Evolutionary conservation across 208 protist genomes (phyloP).

Genomic region (Histomonas meleagridis): DNA sequence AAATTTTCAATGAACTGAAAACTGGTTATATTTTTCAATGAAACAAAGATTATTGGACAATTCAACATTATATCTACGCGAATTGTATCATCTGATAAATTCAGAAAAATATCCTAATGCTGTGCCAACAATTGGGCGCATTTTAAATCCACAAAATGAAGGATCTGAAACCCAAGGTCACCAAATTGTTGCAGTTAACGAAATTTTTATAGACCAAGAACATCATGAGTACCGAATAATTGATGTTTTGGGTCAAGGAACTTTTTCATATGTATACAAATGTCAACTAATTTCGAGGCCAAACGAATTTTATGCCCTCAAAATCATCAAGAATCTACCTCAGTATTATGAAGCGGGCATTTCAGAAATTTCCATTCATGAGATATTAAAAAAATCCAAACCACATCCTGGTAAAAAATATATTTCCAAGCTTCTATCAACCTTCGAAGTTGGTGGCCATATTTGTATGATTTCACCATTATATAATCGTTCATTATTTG

Average conservation of each 20-base stretch:
- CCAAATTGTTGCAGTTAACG: not conserved
- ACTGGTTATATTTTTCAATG: no score
- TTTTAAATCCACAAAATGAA: no score
- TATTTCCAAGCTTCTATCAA: not conserved
- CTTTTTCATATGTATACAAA: conserved; percentile 34
- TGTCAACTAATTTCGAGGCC: not conserved
- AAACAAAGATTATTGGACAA: no score
- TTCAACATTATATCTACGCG: not conserved
- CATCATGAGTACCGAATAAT: not conserved
- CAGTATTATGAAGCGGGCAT: not conserved
- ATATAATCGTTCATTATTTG: not conserved
- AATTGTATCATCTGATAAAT: not conserved
- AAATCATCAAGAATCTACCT: conserved; percentile 34
- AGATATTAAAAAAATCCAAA: not conserved
- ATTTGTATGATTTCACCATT: not conserved
- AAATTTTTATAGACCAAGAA: not conserved
- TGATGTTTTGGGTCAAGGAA: not conserved
- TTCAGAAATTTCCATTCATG: not conserved
- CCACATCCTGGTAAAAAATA: not conserved
- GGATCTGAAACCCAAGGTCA: no score
- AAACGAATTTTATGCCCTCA: not conserved
- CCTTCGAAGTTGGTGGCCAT: not conserved
- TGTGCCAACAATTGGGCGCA: no score
- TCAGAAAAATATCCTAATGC: not conserved
- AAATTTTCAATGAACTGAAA: no score